Evolutionary conservation across 371 early-diverging fungal species (phyloP), one percentile per base, ranked within the genome.

Genomic region (Rhizopus delemar): DNA sequence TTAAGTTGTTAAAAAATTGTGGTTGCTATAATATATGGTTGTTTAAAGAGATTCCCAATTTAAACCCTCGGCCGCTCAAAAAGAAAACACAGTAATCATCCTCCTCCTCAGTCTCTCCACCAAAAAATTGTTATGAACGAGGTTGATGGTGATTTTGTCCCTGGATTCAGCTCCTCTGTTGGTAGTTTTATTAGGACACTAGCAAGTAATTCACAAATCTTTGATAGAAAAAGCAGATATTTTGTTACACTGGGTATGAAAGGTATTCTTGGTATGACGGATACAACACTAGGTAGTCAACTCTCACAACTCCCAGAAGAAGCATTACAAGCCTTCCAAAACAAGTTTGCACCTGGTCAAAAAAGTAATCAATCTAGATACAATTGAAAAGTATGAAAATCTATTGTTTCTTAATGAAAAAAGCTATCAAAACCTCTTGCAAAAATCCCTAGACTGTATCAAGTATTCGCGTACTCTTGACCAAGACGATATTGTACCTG

Each of bases 211-310:
- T 39, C 51, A 22, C 32, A 41, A 58, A 58, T 33, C 33, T 7
- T 58, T 51, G 36, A 51, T 51, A 51, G 59, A 58, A 58, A 58
- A 43, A 51, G 34, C 49, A 50, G 28, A 50, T 58, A 58, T 33
- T 51, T 58, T 32, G 45, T 35, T 34, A 32, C 59, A 15, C 45
- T 58, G 4, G 59, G 59, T 16, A 58, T 51, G 59, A 58, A 51
- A 43, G 33, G 59, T 33, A 58, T 58, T 34, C 51, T 58, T 8
- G 38, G 51, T 43, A 43, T 45, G 36, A 43, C 52, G 22, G 52
- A 58, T 15, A 45, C 16, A 28, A 41, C 59, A 4, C 8, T 32
- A 58, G 51, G 59, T 41, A 51, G 41, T 33, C 34, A 51, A 33
- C 34, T 58, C 33, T 50, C 51, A 5, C 43, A 58, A 15, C 51